Evolutionary conservation across 2,329 filamentous ascomycete genomes (phyloP), one percentile per base, ranked within the genome.

Genomic region (Cercospora zeae-maydis): DNA sequence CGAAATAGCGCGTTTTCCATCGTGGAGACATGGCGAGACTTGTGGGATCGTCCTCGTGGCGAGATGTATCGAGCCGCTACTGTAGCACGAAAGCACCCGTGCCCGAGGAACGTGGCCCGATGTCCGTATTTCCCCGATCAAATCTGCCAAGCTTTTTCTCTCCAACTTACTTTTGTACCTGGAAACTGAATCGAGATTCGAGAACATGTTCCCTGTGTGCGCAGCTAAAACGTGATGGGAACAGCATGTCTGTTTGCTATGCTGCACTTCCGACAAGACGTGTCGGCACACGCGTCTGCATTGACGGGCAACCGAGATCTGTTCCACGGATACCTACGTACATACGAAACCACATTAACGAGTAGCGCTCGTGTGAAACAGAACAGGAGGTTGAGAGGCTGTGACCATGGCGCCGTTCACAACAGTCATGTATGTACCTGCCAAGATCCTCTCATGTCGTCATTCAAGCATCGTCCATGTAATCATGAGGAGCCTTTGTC

Each of bases 11-110:
- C 24, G 42, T 11, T n/a, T 27, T 27, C 24, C 49, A 49, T 36
- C 39, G 56, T 58, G 39, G 56, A 27, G 39, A 33, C 39, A 58
- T 58, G 56, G 56, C 56, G 56, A 47, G 37, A 58, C 56, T n/a
- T n/a, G 7, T 16, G 10, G 19, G 39, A 58, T 58, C 56, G 39
- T 47, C 56, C 27, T 58, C 56, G 56, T 49, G 56, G 56, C 56
- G 19, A 49, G 19, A 34, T 6, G 4, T n/a, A 27, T 10, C 8
- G 14, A 19, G 49, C 14, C 30, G 49, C 49, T 53, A n/a, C n/a
- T n/a, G n/a, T n/a, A 53, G 49, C 27, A 34, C 49, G 27, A 19
- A 13, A 53, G 49, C 27, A 53, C 49, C 27, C 33, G 49, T 19
- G 27, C 8, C 49, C 49, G 49, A 33, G 31, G 49, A 34, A 31